phyloP scores from a whole-genome alignment of 169 alveolate genomes.

The Cryptosporidium tyzzeri region DNA sequence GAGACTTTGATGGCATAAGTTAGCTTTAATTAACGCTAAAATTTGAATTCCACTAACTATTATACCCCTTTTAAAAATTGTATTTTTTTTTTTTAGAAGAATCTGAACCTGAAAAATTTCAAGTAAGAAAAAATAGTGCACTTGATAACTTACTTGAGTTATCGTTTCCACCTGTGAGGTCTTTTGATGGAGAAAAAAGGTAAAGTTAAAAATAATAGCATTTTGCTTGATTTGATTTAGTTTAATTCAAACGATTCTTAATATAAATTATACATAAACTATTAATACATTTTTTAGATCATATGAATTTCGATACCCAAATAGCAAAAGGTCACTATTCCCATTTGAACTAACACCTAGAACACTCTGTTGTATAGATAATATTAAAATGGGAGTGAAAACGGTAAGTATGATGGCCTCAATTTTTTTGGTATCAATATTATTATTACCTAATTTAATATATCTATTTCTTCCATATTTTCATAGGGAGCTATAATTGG shows the following conservation, averaged over 20 bases:
- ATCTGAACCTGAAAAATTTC: neutral
- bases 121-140: neutral
- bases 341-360: conserved; percentile 78
- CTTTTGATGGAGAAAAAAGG: conserved; percentile 34
- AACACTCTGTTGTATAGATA: conserved; percentile 87
- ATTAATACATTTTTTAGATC: neutral
- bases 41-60: neutral
- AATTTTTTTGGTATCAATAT: neutral
- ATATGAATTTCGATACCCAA: conserved; percentile 4
- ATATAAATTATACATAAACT: too few relatives aligned
- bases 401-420: conserved; percentile 81
- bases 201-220: neutral
- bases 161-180: conserved; percentile 13
- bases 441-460: neutral
- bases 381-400: conserved; percentile 90
- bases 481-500: conserved; percentile 90
- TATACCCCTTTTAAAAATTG: neutral
- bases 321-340: conserved; percentile 27
- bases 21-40: neutral
- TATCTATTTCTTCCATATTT: neutral
- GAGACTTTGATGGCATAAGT: neutral
- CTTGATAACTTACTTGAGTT: neutral
- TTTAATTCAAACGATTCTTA: neutral
- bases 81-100: conserved; percentile 2
- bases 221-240: neutral